A percentile compares a stretch with the other conserved stretches of the same genome.
Evolutionary conservation across 306 rosid species (phyloP).

Genomic region (Arachis hypogaea): DNA sequence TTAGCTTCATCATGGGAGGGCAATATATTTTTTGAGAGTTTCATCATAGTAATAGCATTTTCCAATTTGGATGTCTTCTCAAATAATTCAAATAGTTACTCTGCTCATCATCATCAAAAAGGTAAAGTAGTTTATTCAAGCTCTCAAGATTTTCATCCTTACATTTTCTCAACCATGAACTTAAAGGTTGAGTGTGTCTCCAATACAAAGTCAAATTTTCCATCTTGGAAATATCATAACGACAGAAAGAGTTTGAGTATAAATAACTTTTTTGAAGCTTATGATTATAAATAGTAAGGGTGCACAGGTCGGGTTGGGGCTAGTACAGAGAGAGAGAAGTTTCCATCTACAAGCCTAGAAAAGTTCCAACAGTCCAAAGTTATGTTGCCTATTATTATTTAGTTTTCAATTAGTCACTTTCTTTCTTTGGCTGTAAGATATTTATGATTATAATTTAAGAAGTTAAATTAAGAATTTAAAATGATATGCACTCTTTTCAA

Average conservation of each 20-base stretch:
- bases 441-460: no score
- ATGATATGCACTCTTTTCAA: not conserved
- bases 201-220: not conserved
- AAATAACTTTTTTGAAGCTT: no score
- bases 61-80: not conserved
- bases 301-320: no score
- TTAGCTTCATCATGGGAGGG: not conserved
- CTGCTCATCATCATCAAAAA: not conserved
- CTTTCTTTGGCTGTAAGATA: no score
- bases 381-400: no score
- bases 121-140: not conserved
- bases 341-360: no score
- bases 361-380: no score
- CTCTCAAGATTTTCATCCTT: not conserved
- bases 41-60: no score
- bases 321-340: no score
- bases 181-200: not conserved
- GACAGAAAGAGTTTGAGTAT: not conserved
- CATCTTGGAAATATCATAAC: conserved; percentile 1
- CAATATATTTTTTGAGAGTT: not conserved
- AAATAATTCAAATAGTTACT: not conserved
- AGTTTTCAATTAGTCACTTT: no score
- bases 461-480: no score
- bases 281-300: no score
- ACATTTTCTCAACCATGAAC: not conserved